These are phyloP conservation scores for Pyrenochaeta sp. DNA, from an alignment of 2,329 filamentous ascomycete species.

Conservation along the genomic window DNA sequence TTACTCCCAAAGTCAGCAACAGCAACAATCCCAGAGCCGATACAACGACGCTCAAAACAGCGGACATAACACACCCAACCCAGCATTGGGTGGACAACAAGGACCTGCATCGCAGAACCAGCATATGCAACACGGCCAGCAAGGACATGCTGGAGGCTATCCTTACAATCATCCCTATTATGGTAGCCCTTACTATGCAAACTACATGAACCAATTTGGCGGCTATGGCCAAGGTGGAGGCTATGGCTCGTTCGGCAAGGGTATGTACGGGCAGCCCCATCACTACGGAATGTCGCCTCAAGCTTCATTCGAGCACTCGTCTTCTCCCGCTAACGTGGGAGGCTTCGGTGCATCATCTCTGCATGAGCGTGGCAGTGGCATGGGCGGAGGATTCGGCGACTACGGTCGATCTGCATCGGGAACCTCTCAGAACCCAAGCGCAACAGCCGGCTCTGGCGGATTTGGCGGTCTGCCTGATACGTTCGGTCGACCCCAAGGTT, in stretches of 20 bases:
- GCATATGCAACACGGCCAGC: slow-evolving; percentile 55
- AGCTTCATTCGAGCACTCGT: slow-evolving; percentile 69
- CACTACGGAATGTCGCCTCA: slow-evolving; percentile 67
- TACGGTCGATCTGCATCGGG: slow-evolving; percentile 69
- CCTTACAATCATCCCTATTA: slow-evolving; percentile 68
- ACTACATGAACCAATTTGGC: slow-evolving; percentile 70
- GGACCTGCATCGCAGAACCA: slow-evolving; percentile 59
- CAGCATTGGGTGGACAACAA: slow-evolving; percentile 67
- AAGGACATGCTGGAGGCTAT: slow-evolving; percentile 52
- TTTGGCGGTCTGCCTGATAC: slow-evolving; percentile 66
- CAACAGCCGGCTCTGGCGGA: slow-evolving; percentile 58
- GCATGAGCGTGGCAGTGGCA: slow-evolving; percentile 57
- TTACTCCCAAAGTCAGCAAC: slow-evolving; percentile 69
- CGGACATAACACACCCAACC: slow-evolving; percentile 90
- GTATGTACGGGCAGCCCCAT: slow-evolving; percentile 70
- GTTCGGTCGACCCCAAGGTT: slow-evolving; percentile 67
- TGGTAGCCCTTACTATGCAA: slow-evolving; percentile 67
- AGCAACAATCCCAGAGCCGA: slow-evolving; percentile 72
- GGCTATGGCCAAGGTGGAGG: slow-evolving; percentile 60
- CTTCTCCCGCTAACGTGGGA: slow-evolving; percentile 68
- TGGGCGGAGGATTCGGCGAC: slow-evolving; percentile 63
- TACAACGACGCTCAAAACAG: slow-evolving; percentile 83
- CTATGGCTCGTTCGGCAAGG: slow-evolving; percentile 63
- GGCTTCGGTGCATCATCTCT: slow-evolving; percentile 59
- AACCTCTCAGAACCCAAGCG: slow-evolving; percentile 62